phyloP scores from a whole-genome alignment of 805 yeast genomes.

The Candida argentea region DNA sequence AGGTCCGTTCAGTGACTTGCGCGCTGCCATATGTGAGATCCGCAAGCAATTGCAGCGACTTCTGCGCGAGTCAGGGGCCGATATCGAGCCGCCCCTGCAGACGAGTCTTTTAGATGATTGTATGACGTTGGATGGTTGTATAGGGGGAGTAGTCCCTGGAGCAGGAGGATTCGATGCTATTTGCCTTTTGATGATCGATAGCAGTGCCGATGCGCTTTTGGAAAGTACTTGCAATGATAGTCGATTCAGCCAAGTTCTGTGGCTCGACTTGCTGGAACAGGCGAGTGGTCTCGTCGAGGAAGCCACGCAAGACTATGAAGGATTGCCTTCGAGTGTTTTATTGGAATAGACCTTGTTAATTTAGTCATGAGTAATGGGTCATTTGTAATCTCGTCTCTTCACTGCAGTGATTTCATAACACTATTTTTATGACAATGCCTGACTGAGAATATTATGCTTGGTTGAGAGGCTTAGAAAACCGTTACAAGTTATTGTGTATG shows the following conservation, averaged over 20 bases:
- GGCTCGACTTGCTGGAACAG: slow-evolving; percentile 63
- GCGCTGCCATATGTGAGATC: slow-evolving; percentile 36
- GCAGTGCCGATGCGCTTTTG: slow-evolving; percentile 22
- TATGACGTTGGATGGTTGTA: slow-evolving; percentile 50
- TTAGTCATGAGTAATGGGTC: no score
- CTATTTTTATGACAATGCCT: no score
- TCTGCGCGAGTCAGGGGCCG: slow-evolving; percentile 63
- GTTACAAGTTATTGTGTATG: no score
- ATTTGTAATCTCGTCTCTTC: no score
- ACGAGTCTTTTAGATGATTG: slow-evolving; percentile 52
- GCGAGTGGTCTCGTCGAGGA: slow-evolving; percentile 48
- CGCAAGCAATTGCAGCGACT: slow-evolving; percentile 50
- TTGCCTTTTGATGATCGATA: slow-evolving; percentile 52
- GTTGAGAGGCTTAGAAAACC: no score
- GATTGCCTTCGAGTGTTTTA: slow-evolving; percentile 1
- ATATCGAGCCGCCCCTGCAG: slow-evolving; percentile 79
- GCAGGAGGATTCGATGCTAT: slow-evolving; percentile 98
- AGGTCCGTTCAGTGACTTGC: slow-evolving; percentile 11
- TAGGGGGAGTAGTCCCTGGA: slow-evolving; percentile 97
- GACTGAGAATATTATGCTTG: no score
- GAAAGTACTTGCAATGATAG: slow-evolving; percentile 10
- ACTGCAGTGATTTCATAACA: no score
- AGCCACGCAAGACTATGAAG: slow-evolving; percentile 10
- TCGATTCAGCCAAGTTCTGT: slow-evolving; percentile 39
- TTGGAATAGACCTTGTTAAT: no score